Evolutionary conservation across 257 asterid genomes (phyloP).

Genomic region (Gentiana macrophylla): DNA sequence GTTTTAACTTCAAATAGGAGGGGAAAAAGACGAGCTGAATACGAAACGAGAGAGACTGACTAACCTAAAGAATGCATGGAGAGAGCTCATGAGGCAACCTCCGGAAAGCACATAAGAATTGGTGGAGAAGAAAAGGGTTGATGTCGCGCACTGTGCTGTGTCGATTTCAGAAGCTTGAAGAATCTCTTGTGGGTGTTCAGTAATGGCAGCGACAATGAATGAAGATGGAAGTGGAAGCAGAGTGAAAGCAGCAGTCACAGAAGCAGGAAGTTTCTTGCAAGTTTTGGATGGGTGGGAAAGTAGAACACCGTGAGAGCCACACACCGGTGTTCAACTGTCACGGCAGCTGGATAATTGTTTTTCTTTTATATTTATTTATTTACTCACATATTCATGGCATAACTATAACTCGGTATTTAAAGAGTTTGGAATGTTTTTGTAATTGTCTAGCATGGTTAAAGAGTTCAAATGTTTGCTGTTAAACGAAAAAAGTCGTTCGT

Average conservation of each 20-base stretch:
- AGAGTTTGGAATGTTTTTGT: background rate
- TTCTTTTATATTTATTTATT: background rate
- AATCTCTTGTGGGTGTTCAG: background rate
- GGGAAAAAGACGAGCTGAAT: background rate
- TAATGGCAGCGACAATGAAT: background rate
- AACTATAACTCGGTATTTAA: background rate
- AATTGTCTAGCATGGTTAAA: background rate
- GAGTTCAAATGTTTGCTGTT: background rate
- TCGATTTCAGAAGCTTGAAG: conserved; percentile 11
- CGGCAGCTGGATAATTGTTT: conserved; percentile 1
- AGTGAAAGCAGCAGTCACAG: background rate
- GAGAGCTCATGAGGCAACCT: conserved; percentile 61
- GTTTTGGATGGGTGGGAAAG: background rate
- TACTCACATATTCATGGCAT: background rate
- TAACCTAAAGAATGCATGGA: conserved; percentile 93
- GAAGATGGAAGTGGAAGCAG: background rate
- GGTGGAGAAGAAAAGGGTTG: conserved; percentile 8
- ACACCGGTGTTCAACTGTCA: conserved; percentile 4
- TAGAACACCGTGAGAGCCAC: conserved; percentile 14
- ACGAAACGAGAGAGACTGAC: background rate
- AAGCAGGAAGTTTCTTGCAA: background rate
- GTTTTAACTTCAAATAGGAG: background rate
- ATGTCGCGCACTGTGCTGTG: background rate
- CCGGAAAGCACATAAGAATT: conserved; percentile 19
- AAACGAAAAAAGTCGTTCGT: background rate